Base-by-base conservation (phyloP, 495 filamentous ascomycete genomes). In the Podospora fimiseda region DNA sequence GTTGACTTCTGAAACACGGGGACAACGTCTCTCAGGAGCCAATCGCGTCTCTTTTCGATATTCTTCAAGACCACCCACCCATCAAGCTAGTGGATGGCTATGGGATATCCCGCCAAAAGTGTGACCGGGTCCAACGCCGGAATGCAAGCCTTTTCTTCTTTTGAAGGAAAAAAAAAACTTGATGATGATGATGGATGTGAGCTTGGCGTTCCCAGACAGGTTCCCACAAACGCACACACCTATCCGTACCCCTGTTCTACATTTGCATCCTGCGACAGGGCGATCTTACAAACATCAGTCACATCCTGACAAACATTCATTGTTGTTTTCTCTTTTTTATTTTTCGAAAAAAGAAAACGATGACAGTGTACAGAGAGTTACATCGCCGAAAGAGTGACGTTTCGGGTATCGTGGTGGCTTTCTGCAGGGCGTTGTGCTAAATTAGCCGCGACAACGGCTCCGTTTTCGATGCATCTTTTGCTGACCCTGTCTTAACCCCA, bases 361-460 rank as follows among this genome's bases (percentile, higher is more conserved):
- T 33, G 27, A 33, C 27, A 11, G 11, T 33, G 27, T 33, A 11
- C 27, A 33, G 27, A 33, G 27, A n/a, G n/a, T 33, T 33, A 33
- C 27, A 33, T 33, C 23, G 23, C 23, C 44, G 22, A 20, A 30
- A 47, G 33, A 13, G 16, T 47, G 44, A 47, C 44, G 44, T 47
- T 47, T 47, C 44, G 44, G 44, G 44, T 43, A 33, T 50, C 46
- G 45, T 30, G 45, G n/a, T n/a, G n/a, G n/a, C n/a, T 55, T 39
- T 38, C 52, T 49, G 46, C 45, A 50, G 38, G 38, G 27, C 20
- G 46, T 41, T 37, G 40, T n/a, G n/a, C 44, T 43, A 48, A 36
- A 45, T 49, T 50, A 50, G 52, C 46, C 52, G 52, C 46, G 33
- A 55, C 52, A 55, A 50, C 52, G 45, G 52, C 46, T 50, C 44